phyloP scores from a whole-genome alignment of 495 filamentous ascomycete species.

The Pyrenopolyporus hunteri region DNA sequence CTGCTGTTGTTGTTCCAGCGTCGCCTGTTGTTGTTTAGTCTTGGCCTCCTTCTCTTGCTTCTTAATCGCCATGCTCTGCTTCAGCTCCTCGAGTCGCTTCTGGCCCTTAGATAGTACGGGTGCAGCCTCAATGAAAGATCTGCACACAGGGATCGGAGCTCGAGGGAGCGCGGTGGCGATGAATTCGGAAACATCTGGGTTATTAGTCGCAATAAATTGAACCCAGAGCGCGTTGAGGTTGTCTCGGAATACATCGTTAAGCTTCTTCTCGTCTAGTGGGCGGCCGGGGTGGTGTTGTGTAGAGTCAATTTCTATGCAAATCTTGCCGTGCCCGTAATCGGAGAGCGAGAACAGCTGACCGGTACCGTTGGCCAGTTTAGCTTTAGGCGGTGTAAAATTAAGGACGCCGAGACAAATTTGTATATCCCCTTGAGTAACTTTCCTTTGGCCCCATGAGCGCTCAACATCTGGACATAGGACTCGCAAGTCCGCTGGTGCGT shows the following conservation, averaged over 20 bases:
- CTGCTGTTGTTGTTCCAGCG: background rate
- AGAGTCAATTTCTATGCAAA: slow-evolving; percentile 51
- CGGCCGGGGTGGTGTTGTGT: slow-evolving; percentile 37
- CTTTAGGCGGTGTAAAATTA: slow-evolving; percentile 22
- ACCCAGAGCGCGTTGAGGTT: slow-evolving; percentile 58
- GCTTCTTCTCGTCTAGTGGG: slow-evolving; percentile 60
- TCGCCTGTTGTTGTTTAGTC: background rate
- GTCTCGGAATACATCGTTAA: slow-evolving; percentile 59
- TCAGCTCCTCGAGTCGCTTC: slow-evolving; percentile 65
- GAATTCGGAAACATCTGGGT: slow-evolving; percentile 46
- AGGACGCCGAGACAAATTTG: slow-evolving; percentile 62
- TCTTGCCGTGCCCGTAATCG: slow-evolving; percentile 63
- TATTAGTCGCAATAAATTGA: slow-evolving; percentile 34
- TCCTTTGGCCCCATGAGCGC: slow-evolving; percentile 65
- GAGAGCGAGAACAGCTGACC: slow-evolving; percentile 56
- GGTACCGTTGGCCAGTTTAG: slow-evolving; percentile 4
- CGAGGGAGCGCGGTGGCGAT: slow-evolving; percentile 59
- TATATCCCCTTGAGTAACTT: slow-evolving; percentile 64
- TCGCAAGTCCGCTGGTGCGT: slow-evolving; percentile 64
- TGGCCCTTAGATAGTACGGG: slow-evolving; percentile 61
- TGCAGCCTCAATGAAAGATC: slow-evolving; percentile 51
- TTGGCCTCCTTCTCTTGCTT: slow-evolving; percentile 43
- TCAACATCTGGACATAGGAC: slow-evolving; percentile 60
- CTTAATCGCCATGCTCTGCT: slow-evolving; percentile 55
- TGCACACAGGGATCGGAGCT: slow-evolving; percentile 56